Conservation (phyloP, 345 rosid genomes). For the Salix exigua region DNA sequence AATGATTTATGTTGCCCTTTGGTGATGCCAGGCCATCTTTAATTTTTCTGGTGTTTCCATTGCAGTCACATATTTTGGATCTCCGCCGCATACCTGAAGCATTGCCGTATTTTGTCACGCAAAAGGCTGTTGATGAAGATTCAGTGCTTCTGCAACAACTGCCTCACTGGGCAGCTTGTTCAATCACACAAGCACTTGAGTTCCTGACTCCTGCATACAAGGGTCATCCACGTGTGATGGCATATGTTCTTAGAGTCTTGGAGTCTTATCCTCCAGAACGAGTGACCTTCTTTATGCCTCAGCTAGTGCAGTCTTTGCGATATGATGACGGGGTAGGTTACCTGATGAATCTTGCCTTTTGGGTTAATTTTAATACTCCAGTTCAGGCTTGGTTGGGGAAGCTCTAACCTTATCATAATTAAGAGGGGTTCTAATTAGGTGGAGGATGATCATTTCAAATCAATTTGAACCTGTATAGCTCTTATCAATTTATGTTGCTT, state of each 20-base stretch:
- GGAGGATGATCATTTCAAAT: neutral
- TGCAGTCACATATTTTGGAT: conserved; percentile 75
- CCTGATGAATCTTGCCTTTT: conserved; percentile 8
- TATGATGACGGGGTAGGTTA: conserved; percentile 80
- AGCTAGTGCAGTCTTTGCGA: conserved; percentile 89
- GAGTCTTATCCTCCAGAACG: conserved; percentile 97
- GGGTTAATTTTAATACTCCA: neutral
- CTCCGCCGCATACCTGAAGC: conserved; percentile 90
- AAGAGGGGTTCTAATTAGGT: neutral
- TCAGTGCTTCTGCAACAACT: conserved; percentile 92
- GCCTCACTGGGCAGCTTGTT: conserved; percentile 99
- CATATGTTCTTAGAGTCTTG: conserved; percentile 92
- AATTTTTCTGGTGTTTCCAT: conserved; percentile 7
- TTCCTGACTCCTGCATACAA: conserved; percentile 89
- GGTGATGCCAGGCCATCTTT: neutral
- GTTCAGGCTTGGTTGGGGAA: conserved; percentile 1
- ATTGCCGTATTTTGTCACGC: conserved; percentile 91
- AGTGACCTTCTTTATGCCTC: conserved; percentile 99
- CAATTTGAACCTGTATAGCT: neutral
- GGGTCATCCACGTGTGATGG: conserved; percentile 99
- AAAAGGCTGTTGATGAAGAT: conserved; percentile 89
- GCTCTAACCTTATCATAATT: neutral
- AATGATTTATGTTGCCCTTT: neutral
- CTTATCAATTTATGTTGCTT: neutral
- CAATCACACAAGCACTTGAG: conserved; percentile 93